Evolutionary conservation across 257 asterid genomes (phyloP).

Genomic region (Parsonsia alboflavescens): DNA sequence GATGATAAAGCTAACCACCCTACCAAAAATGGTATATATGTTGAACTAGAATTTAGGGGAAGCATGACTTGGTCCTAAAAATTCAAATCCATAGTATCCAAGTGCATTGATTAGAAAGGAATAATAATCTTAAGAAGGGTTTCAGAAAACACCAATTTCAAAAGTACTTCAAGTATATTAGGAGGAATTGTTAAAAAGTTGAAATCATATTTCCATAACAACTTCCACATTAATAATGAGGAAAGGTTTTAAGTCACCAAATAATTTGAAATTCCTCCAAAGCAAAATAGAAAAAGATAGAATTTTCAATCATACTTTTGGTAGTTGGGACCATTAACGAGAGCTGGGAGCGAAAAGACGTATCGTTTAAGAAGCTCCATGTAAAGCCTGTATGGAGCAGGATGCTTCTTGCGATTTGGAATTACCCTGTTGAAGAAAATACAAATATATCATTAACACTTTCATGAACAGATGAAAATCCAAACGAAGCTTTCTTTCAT

Average conservation of each 20-base stretch:
- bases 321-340: slow-evolving; percentile 73
- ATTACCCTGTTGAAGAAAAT: slow-evolving; percentile 48
- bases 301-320: slow-evolving; percentile 43
- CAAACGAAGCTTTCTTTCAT: not conserved
- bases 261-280: not conserved
- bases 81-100: not conserved
- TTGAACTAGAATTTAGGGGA: not conserved
- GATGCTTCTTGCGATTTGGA: slow-evolving; percentile 61
- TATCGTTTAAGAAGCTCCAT: slow-evolving; percentile 83
- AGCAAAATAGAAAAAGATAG: slow-evolving; percentile 5
- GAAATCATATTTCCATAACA: not conserved
- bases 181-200: not conserved
- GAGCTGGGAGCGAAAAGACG: slow-evolving; percentile 65
- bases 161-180: not conserved
- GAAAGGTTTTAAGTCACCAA: not conserved
- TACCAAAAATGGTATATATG: not conserved
- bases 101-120: not conserved
- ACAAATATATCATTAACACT: not conserved
- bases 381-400: slow-evolving; percentile 76
- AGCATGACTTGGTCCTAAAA: not conserved
- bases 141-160: not conserved
- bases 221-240: not conserved
- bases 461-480: not conserved
- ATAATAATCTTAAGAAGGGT: not conserved
- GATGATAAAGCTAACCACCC: not conserved